Base-by-base conservation (phyloP, 108 stramenopile species). In the Pseudonitzschia multiseries region DNA sequence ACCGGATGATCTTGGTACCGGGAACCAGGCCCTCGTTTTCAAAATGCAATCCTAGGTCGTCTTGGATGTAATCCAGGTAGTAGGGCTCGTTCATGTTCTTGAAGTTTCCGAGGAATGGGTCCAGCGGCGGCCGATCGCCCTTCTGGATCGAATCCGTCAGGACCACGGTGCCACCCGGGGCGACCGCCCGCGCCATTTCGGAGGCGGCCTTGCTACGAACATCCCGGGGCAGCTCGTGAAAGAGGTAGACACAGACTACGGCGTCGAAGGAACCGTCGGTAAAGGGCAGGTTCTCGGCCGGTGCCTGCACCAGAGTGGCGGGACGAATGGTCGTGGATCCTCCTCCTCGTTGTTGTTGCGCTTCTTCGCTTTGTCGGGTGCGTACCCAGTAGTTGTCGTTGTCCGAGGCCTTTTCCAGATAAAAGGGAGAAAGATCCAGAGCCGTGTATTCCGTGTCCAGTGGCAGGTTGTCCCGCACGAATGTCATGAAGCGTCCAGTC, bases 211-310 rank as follows among this genome's bases (percentile, higher is more conserved):
- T 60, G n/a, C 21, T 28, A 50, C 76, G 76, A 29, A 73, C 79
- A 5, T 77, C 73, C 29, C 43, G 6, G 20, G 87, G 87, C 3
- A 88, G 63, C 64, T 84, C 81, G 70, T 84, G 83, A 51, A 83
- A 85, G 32, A 88, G 74, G 40, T 86, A 88, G 15, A 86, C 73
- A 66, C 81, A 84, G 13, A 76, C 60, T 14, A 88, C 87, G 31
- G 79, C 81, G 68, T 88, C 85, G 44, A 84, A 76, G 20, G 83
- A 65, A 26, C 77, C 73, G 61, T 81, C 80, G 41, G 54, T 51
- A 44, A 85, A 75, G 17, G 87, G 79, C 50, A 88, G 73, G 60
- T 76, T 24, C 64, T 88, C 87, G 12, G 85, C 87, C 29, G 82
- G 59, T n/a, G 79, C 83, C 52, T 86, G 81, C 17, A 82, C 74